Evolutionary conservation across 2,329 filamentous ascomycete species (phyloP).

Genomic region (Sclerotinia sclerotiorum): DNA sequence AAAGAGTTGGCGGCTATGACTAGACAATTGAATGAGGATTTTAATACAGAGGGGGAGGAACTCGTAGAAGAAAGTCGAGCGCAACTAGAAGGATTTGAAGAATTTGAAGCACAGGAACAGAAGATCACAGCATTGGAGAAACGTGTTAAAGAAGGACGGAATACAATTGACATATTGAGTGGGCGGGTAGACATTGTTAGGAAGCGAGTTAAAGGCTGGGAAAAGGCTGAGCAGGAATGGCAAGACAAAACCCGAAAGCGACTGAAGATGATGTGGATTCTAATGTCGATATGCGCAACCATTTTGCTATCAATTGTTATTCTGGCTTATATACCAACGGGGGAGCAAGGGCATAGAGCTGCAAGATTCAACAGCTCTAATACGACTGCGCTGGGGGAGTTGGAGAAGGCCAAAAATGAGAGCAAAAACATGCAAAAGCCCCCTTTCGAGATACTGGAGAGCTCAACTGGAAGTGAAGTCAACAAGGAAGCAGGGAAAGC

Average conservation of each 20-base stretch:
- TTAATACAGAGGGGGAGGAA: conserved; percentile 58
- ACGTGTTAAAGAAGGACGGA: conserved; percentile 59
- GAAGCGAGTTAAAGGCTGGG: conserved; percentile 64
- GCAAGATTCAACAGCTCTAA: conserved; percentile 27
- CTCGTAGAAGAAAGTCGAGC: conserved; percentile 58
- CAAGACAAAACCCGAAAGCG: conserved; percentile 65
- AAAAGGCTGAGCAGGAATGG: conserved; percentile 65
- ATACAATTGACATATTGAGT: conserved; percentile 59
- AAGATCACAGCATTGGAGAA: conserved; percentile 61
- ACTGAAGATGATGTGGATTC: conserved; percentile 62
- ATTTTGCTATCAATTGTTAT: conserved; percentile 49
- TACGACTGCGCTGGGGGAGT: conserved; percentile 28
- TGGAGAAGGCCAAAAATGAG: conserved; percentile 31
- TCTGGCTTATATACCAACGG: conserved; percentile 36
- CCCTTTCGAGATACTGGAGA: conserved; percentile 27
- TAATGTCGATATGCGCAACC: conserved; percentile 49
- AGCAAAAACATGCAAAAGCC: conserved; percentile 25
- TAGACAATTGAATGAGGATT: conserved; percentile 56
- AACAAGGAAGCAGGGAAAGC: conserved; percentile 25
- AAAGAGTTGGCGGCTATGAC: conserved; percentile 66
- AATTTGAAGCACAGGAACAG: conserved; percentile 64
- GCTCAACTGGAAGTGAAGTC: conserved; percentile 17
- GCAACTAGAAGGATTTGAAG: conserved; percentile 56
- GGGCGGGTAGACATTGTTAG: conserved; percentile 64
- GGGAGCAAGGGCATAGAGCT: conserved; percentile 18